phyloP scores from a whole-genome alignment of 129 eudicot species.

The Silybum marianum region DNA sequence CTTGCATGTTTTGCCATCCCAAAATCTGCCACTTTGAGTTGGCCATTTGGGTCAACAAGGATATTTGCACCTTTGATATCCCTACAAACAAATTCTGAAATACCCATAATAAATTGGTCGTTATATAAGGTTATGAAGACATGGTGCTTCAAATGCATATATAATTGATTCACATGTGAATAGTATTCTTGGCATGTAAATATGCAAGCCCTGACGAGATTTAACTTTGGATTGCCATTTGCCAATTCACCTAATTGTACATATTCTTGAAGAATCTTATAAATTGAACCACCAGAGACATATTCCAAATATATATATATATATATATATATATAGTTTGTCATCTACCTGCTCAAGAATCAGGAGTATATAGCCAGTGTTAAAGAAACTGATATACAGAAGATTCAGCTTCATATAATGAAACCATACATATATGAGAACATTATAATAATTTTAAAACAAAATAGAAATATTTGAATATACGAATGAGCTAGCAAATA shows the following conservation, averaged over 20 bases:
- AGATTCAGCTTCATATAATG: background rate
- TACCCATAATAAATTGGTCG: constrained; percentile 9
- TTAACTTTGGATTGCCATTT: constrained; percentile 80
- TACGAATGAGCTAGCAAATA: too few species aligned
- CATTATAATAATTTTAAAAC: too few species aligned
- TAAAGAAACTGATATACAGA: background rate
- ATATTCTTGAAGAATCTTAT: constrained; percentile 83
- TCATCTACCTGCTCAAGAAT: constrained; percentile 68
- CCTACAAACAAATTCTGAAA: constrained; percentile 40
- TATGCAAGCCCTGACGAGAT: constrained; percentile 90
- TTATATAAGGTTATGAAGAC: background rate
- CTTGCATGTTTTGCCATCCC: too few species aligned
- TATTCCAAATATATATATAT: constrained; percentile 70
- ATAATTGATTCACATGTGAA: constrained; percentile 58
- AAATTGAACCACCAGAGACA: constrained; percentile 93
- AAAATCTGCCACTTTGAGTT: too few species aligned
- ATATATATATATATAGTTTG: constrained; percentile 44
- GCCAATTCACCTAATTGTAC: constrained; percentile 84
- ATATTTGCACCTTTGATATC: constrained; percentile 97
- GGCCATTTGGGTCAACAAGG: too few species aligned
- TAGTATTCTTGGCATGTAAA: constrained; percentile 77
- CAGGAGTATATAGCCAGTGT: constrained; percentile 11
- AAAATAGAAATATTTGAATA: too few species aligned
- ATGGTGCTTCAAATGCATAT: background rate
- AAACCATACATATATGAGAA: too few species aligned